Conservation (phyloP, 768 basidiomycete genomes). For the Lactarius psammicola region DNA sequence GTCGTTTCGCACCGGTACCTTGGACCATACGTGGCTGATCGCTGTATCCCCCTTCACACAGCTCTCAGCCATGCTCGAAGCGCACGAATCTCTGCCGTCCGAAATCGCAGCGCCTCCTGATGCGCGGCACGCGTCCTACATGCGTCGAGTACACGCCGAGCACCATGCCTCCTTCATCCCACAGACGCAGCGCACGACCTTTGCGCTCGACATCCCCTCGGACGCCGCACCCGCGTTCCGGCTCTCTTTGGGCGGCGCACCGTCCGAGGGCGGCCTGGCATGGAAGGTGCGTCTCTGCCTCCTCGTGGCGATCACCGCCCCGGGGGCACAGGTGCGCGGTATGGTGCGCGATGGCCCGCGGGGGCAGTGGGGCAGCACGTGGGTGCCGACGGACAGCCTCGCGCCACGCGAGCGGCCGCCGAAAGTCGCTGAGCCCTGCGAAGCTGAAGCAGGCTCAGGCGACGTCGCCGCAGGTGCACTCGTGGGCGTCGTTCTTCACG, state of each 20-base stretch:
- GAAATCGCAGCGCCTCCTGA: constrained; percentile 50
- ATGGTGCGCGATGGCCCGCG: constrained; percentile 52
- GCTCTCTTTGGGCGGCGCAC: constrained; percentile 49
- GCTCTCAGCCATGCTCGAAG: constrained; percentile 87
- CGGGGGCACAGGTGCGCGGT: constrained; percentile 50
- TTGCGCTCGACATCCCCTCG: constrained; percentile 88
- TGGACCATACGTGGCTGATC: background rate
- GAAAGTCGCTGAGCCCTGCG: constrained; percentile 23
- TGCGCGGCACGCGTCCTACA: constrained; percentile 41
- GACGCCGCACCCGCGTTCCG: constrained; percentile 89
- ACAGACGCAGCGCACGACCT: constrained; percentile 73
- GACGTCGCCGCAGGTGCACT: constrained; percentile 31
- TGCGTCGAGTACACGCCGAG: constrained; percentile 81
- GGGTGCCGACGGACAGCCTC: constrained; percentile 55
- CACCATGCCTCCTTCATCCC: constrained; percentile 75
- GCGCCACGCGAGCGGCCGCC: constrained; percentile 56
- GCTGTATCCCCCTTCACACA: constrained; percentile 34
- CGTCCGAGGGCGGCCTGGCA: constrained; percentile 66
- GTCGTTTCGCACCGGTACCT: background rate
- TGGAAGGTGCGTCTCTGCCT: constrained; percentile 89
- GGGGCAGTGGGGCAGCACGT: constrained; percentile 72
- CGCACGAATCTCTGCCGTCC: constrained; percentile 79
- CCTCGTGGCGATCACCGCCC: constrained; percentile 69
- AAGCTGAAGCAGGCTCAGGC: background rate
- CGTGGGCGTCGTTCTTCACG: constrained; percentile 46